Conservation (phyloP, 2,329 filamentous ascomycete species). For the Phaeomoniella chlamydospora region DNA sequence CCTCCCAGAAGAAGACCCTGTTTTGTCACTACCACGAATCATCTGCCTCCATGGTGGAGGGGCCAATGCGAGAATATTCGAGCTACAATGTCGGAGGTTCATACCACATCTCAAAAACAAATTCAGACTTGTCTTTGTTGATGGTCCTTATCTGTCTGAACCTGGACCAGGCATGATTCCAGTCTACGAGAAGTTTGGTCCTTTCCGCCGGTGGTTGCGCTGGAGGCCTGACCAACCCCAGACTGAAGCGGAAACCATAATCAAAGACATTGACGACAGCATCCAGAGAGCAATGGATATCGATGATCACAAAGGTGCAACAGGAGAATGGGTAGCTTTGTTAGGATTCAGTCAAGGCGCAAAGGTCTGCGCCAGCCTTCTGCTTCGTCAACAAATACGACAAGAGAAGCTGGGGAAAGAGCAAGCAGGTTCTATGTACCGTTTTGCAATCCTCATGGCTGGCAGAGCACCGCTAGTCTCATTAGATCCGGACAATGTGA, state of each 20-base stretch:
- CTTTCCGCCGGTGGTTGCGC: slow-evolving; percentile 50
- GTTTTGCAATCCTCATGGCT: slow-evolving; percentile 48
- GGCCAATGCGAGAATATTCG: slow-evolving; percentile 56
- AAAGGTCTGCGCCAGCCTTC: slow-evolving; percentile 43
- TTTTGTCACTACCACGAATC: slow-evolving; percentile 44
- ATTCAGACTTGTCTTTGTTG: slow-evolving; percentile 60
- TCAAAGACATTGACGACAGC: slow-evolving; percentile 24
- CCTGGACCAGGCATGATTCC: slow-evolving; percentile 47
- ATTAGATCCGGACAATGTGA: slow-evolving; percentile 4
- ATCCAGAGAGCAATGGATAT: slow-evolving; percentile 33
- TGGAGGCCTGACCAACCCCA: slow-evolving; percentile 45
- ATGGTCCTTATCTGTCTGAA: slow-evolving; percentile 50
- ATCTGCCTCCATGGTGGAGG: slow-evolving; percentile 74
- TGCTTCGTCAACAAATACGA: slow-evolving; percentile 45
- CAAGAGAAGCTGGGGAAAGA: slow-evolving; percentile 8
- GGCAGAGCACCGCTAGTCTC: slow-evolving; percentile 46
- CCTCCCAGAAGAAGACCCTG: no score
- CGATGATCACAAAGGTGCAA: slow-evolving; percentile 35
- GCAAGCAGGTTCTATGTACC: slow-evolving; percentile 28
- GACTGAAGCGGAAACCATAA: slow-evolving; percentile 30
- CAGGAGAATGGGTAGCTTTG: slow-evolving; percentile 44
- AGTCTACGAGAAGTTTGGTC: slow-evolving; percentile 51
- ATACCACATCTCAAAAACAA: slow-evolving; percentile 33
- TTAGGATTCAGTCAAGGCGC: slow-evolving; percentile 56
- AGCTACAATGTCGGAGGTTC: slow-evolving; percentile 48